Conservation (phyloP, 139 green algal species). For the Ostreobium quekettii region DNA sequence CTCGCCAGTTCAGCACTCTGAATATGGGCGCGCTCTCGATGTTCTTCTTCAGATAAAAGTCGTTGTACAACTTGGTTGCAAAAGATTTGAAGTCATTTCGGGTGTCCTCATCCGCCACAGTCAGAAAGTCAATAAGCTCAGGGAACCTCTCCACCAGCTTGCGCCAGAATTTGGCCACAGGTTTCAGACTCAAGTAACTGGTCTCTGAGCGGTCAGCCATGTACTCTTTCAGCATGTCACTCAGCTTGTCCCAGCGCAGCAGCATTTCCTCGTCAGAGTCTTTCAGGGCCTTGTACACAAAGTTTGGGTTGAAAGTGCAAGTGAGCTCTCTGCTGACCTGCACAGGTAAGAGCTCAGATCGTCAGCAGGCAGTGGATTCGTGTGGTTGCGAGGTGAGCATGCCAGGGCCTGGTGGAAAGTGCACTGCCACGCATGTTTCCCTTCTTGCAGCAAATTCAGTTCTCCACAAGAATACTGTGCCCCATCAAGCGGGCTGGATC, state of each 20-base stretch:
- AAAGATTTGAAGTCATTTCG: constrained; percentile 6
- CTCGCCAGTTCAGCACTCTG: constrained; percentile 8
- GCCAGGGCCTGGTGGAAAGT: no score
- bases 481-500: no score
- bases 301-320: constrained; percentile 12
- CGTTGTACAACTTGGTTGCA: constrained; percentile 3
- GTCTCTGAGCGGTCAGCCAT: neutral
- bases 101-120: constrained; percentile 9
- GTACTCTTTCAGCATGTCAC: neutral
- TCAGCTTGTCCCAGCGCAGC: neutral
- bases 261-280: neutral
- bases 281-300: neutral
- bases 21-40: neutral
- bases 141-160: constrained; percentile 6
- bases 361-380: no score
- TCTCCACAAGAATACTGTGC: no score
- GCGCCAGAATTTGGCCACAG: neutral
- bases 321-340: constrained; percentile 3
- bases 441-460: no score
- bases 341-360: no score
- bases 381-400: no score
- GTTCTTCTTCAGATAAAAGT: constrained; percentile 14
- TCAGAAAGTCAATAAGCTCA: constrained; percentile 9
- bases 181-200: neutral
- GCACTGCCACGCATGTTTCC: no score